Evolutionary conservation across 2,329 filamentous ascomycete genomes (phyloP).

Genomic region (Helotiales sp.): DNA sequence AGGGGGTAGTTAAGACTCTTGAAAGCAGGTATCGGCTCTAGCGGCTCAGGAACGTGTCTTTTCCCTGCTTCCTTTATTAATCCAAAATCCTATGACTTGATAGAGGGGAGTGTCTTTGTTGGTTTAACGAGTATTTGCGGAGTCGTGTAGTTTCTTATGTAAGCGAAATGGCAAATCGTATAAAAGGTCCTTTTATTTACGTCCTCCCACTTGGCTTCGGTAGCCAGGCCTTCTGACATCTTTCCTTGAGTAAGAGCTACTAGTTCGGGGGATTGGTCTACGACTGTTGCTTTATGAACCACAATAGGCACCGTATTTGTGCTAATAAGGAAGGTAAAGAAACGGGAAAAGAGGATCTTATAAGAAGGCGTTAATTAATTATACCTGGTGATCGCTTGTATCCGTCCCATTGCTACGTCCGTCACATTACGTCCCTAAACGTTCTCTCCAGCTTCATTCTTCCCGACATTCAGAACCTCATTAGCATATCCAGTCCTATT

Average conservation of each 20-base stretch:
- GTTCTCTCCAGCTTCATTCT: too few relatives aligned
- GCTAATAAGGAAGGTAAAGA: not conserved
- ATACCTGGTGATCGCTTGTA: too few relatives aligned
- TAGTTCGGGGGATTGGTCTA: not conserved
- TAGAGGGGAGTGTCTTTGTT: not conserved
- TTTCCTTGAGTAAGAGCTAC: not conserved
- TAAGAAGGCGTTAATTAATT: not conserved
- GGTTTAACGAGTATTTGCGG: not conserved
- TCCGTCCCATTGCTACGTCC: too few relatives aligned
- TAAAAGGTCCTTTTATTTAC: not conserved
- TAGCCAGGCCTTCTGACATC: not conserved
- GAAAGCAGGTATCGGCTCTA: not conserved
- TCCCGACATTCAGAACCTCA: too few relatives aligned
- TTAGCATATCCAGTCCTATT: too few relatives aligned
- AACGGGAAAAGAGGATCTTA: not conserved
- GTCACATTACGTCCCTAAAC: too few relatives aligned
- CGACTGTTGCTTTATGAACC: not conserved
- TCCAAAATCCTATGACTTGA: not conserved
- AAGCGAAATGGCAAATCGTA: not conserved
- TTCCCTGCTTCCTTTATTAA: not conserved
- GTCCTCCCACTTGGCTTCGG: not conserved
- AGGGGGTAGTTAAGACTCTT: not conserved
- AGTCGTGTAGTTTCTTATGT: not conserved
- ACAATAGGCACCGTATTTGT: not conserved
- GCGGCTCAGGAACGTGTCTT: not conserved